Evolutionary conservation across 441 rosid genomes (phyloP).

Genomic region (Eruca vesicaria): DNA sequence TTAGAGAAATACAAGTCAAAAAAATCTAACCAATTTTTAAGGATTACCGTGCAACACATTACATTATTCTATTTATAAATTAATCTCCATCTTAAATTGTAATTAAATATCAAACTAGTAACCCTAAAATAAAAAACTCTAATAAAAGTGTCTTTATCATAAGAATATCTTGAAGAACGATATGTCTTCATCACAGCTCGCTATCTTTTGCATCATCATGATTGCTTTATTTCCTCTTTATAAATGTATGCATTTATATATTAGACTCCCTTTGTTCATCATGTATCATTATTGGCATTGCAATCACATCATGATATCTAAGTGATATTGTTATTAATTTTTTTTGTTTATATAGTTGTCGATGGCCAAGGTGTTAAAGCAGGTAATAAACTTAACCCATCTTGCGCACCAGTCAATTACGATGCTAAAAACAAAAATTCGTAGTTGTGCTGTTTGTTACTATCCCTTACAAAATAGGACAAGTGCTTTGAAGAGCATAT

Average conservation of each 20-base stretch:
- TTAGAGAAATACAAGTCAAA: neutral
- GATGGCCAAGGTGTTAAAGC: neutral
- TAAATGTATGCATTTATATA: neutral
- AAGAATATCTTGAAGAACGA: neutral
- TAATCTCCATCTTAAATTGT: neutral
- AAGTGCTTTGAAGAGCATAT: neutral
- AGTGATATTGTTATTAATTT: neutral
- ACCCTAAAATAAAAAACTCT: neutral
- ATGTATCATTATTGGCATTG: neutral
- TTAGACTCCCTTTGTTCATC: neutral
- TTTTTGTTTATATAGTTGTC: neutral
- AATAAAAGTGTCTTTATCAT: neutral
- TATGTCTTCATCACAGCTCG: neutral
- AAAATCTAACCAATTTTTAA: neutral
- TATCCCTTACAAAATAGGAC: neutral
- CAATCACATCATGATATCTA: neutral
- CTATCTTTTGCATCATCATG: neutral
- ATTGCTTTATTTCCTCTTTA: neutral
- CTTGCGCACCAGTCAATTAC: neutral
- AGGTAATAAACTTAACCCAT: neutral
- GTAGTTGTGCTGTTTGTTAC: neutral
- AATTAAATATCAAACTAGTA: neutral
- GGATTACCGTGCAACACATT: neutral
- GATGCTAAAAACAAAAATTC: neutral
- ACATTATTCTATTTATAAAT: neutral